These are phyloP conservation scores for Leishmania major DNA, from an alignment of 208 protist genomes.

Conservation along the genomic window DNA sequence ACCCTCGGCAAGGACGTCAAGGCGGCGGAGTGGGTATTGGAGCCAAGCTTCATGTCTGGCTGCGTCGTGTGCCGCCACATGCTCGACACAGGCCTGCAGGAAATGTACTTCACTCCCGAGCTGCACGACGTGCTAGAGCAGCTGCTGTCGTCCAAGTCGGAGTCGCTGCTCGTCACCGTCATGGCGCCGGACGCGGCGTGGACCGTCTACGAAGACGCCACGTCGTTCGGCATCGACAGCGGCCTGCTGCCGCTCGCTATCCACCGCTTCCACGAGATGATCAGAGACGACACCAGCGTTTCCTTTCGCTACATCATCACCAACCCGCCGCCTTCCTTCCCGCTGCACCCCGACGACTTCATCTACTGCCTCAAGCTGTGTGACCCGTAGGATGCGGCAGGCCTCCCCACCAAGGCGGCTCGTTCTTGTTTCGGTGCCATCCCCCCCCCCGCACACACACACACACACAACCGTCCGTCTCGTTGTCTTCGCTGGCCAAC, in stretches of 20 bases:
- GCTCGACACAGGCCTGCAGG: constrained; percentile 42
- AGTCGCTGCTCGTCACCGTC: constrained; percentile 35
- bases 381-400: not conserved
- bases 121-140: constrained; percentile 38
- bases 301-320: constrained; percentile 50
- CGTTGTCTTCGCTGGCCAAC: too few relatives aligned
- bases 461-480: too few relatives aligned
- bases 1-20: constrained; percentile 17
- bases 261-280: constrained; percentile 33
- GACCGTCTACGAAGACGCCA: constrained; percentile 29
- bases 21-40: constrained; percentile 36
- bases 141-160: constrained; percentile 30
- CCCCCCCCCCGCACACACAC: too few relatives aligned
- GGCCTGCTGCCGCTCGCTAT: constrained; percentile 39
- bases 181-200: constrained; percentile 26
- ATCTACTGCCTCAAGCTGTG: constrained; percentile 43
- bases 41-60: constrained; percentile 48
- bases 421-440: not conserved
- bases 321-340: constrained; percentile 39
- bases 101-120: constrained; percentile 40
- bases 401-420: not conserved
- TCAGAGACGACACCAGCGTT: constrained; percentile 10
- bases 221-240: constrained; percentile 30
- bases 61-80: constrained; percentile 45
- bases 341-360: constrained; percentile 30